Evolutionary conservation across 306 rosid genomes (phyloP), one percentile per base, ranked within the genome.

Genomic region (Gastrolobium bilobum): DNA sequence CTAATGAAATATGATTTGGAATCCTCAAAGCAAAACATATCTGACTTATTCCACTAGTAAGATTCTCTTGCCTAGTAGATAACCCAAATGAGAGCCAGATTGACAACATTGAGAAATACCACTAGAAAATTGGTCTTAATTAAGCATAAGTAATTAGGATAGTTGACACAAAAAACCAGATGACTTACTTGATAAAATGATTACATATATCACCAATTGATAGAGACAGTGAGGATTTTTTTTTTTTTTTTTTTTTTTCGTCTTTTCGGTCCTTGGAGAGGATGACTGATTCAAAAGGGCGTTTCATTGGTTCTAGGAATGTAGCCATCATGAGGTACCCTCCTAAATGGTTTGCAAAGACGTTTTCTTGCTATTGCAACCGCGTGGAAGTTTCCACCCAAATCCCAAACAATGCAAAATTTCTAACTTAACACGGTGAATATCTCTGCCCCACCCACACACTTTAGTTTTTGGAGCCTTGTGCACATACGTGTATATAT

Each of bases 271-370:
- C 31, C 30, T 20, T 14, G 26, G 7, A 48, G 62, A 31, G 10
- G 71, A 79, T 47, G 95, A 91, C 96, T 58, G 1, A 20, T 91
- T 91, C 96, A 91, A 91, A 86, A 42, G 13, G 29, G n/a, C 3
- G 10, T 51, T 43, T 20, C 2, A 79, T 57, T 71, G 64, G 60
- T 40, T 6, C 34, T 43, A 47, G 7, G 33, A 8, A 14, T 10
- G 7, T 10, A 44, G 56, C 6, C 68, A 42, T 29, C 2, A 51
- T 56, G 60, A 5, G 71, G 40, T 14, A 69, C 6, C 7, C 64
- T 20, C 26, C 50, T 14, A 33, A 3, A 6, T 10, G 58, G 50
- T 11, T 68, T 43, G 20, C 56, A 65, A 1, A 11, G 68, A 76
- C 79, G 37, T 57, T 43, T 61, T 76, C 87, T 79, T 79, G 53